Base-by-base conservation (phyloP, 2,329 filamentous ascomycete species). In the Pyrenophora graminea region DNA sequence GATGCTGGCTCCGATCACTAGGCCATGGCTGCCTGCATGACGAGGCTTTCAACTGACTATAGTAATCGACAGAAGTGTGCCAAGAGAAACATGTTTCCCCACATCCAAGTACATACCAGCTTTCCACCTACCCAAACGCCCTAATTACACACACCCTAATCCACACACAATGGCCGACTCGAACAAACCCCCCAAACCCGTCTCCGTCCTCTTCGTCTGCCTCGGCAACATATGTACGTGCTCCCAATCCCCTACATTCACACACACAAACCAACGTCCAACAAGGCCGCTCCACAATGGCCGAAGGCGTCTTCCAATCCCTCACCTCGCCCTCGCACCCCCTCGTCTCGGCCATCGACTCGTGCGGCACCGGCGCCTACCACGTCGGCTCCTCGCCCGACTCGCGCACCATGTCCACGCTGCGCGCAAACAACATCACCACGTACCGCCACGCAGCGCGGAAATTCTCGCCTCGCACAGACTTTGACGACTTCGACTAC, bases 161-260 rank as follows among this genome's bases (percentile, higher is more conserved):
- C 32, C 36, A 10, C 48, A 21, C 21, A 46, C 32, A 15, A 55
- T 55, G 53, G 39, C 32, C 33, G 53, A 49, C 19, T 25, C 27
- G 2, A 10, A 49, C 4, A 43, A 45, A 6, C 51, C 63, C 23
- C 55, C 59, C n/a, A 67, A 64, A 45, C 67, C 70, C 67, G 82
- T 84, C 64, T 88, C 84, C 69, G 88, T 97, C 32, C 84, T 97
- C 45, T 97, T 97, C 71, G 93, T 97, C 63, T 99, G 94, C 76
- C 82, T 97, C 30, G 94, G 94, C 72, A 99, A 99, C 75, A 97
- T 97, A 68, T 99, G 91, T 83, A 67, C 78, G 32, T 34, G 15
- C 12, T 46, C 37, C 17, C 17, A 31, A 15, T 15, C 34, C 13
- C 2, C 33, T 37, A 12, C 40, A 2, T 25, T 25, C 33, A 13